These are phyloP conservation scores for Leishmania tropica DNA, from an alignment of 208 protist genomes.

Conservation along the genomic window DNA sequence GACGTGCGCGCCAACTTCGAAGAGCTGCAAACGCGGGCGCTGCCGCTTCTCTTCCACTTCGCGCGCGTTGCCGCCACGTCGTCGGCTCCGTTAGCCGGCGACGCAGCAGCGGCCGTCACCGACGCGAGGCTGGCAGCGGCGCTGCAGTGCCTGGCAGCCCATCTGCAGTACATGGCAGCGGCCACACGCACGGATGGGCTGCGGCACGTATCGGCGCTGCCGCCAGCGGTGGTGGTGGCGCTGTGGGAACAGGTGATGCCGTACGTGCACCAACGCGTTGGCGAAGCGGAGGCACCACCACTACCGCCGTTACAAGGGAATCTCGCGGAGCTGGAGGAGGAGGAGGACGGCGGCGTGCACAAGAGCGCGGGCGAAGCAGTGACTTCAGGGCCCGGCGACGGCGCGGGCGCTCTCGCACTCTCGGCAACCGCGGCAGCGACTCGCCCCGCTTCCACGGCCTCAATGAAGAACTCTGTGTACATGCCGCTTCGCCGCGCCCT, in stretches of 20 bases:
- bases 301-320: background rate
- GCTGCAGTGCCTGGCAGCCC: constrained; percentile 7
- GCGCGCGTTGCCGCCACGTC: background rate
- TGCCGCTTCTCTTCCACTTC: constrained; percentile 18
- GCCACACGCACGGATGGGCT: constrained; percentile 38
- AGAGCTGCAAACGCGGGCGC: constrained; percentile 10
- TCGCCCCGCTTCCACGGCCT: background rate
- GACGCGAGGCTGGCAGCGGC: background rate
- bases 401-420: background rate
- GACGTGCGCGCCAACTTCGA: constrained; percentile 9
- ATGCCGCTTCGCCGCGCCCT: constrained; percentile 45
- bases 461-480: constrained; percentile 28
- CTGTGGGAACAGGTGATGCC: constrained; percentile 60
- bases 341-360: background rate
- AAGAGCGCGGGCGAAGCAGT: background rate
- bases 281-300: background rate
- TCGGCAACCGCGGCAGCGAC: background rate
- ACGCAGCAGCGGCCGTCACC: background rate
- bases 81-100: background rate
- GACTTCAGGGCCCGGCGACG: background rate
- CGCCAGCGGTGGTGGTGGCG: constrained; percentile 45
- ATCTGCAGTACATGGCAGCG: constrained; percentile 20
- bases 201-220: constrained; percentile 52
- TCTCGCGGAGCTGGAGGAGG: background rate
- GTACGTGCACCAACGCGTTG: constrained; percentile 16